Base-by-base conservation (phyloP, 2,329 filamentous ascomycete genomes). In the Scolecobasidium constrictum region DNA sequence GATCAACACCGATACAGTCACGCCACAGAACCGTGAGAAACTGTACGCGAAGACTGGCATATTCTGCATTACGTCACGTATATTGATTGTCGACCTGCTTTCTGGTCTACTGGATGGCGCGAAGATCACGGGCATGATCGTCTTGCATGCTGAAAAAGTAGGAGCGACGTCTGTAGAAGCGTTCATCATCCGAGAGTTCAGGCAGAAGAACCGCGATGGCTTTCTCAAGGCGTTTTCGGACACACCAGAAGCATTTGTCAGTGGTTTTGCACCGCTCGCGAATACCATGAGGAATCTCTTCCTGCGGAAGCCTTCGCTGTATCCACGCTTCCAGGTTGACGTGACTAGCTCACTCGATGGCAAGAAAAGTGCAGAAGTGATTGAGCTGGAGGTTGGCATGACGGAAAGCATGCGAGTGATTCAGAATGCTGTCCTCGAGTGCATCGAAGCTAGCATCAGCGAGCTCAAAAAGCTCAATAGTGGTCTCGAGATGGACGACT, bases 141-240 rank as follows among this genome's bases (percentile, higher is more conserved):
- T 94, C 21, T 68, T 98, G 43, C 92, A 96, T 63, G 87, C 90
- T 4, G 92, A 98, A 51, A 72, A 81, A 48, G 77, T 94, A 22
- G 66, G 87, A 18, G 85, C 88, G 12, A 95, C 88, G 1, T 92
- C 87, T 2, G 67, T 88, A 2, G 92, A 98, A 61, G 90, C 92
- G 5, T 98, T 98, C 61, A 95, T 98, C 48, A 68, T 96, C 46
- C 77, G 92, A 31, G 86, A 95, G 43, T 98, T 88, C 59, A 77
- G 92, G 47, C 90, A 96, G 64, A 86, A 86, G 68, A 98, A 98
- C 63, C 94, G 93, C 66, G 70, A 65, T 22, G 92, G 92, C 23
- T 96, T 98, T 52, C 69, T 98, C 22, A 98, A 98, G 57, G 92
- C 92, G 11, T 94, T 98, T 56, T 92, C 88, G 0, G 92, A 98